Evolutionary conservation across 139 green algal species (phyloP), one percentile per base, ranked within the genome.

Genomic region (Pseudopediastrum boryanum): DNA sequence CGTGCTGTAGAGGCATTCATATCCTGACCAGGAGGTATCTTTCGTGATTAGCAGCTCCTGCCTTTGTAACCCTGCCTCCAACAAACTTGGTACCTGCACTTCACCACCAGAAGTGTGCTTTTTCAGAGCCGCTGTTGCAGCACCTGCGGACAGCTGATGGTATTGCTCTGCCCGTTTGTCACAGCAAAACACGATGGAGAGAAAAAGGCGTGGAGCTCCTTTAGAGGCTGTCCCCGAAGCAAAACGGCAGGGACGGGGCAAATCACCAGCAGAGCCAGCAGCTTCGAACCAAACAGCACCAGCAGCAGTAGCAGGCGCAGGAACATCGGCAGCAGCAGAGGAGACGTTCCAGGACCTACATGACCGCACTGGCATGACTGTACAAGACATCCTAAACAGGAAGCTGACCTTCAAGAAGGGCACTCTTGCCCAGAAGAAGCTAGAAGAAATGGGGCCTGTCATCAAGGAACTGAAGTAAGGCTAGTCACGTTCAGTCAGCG

Each of bases 401-500:
- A 72, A 48, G 58, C 65, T 82, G 0, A 23, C 39, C 7, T 91
- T 89, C 52, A 76, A 83, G 29, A 89, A 87, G 62, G 82, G 77
- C 39, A 84, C 84, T 3, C 82, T 84, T 31, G 74, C 87, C 16
- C 82, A 85, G 39, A 88, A 88, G 48, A 91, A 91, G 80, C 59
- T 91, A 7, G 87, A 91, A 61, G 84, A 86, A 3, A 85, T 88
- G 77, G 80, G 79, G 19, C 84, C 87, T 21, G 66, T 89, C 29
- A 81, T 89, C 77, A 91, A 91, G 65, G 87, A 91, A 63, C 79
- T 89, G 8, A 89, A 84, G 86, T 89, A 72, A 52, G 85, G n/a
- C n/a, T n/a, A n/a, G n/a, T n/a, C n/a, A n/a, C n/a, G n/a, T n/a
- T n/a, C n/a, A n/a, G n/a, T n/a, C n/a, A n/a, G n/a, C n/a, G n/a